Conservation (phyloP, 192 early-diverging fungal species). For the Coemansia sp. region DNA sequence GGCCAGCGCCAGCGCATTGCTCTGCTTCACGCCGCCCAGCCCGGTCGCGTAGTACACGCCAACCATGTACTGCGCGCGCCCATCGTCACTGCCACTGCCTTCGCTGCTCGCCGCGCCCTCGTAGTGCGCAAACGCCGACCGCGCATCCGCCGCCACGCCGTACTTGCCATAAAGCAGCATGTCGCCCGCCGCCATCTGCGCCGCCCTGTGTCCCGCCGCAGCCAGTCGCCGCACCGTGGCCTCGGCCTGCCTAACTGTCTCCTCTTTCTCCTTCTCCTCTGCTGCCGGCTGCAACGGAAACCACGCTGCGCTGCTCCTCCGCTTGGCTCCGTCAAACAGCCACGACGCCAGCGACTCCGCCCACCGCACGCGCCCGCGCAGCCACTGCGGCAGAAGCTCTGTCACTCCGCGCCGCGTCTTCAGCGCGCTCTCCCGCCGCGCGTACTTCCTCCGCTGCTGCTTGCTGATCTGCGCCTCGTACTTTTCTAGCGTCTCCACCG, state of each 20-base stretch:
- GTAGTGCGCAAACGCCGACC: constrained; percentile 67
- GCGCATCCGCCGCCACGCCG: constrained; percentile 57
- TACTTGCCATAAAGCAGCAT: constrained; percentile 73
- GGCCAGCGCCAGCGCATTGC: constrained; percentile 59
- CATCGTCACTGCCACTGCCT: constrained; percentile 63
- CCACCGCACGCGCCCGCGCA: constrained; percentile 7
- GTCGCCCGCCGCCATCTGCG: constrained; percentile 66
- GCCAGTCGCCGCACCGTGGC: constrained; percentile 16
- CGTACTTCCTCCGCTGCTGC: not conserved
- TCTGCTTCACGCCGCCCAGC: constrained; percentile 59
- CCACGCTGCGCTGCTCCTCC: not conserved
- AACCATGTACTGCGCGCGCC: constrained; percentile 84
- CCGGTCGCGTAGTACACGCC: constrained; percentile 92
- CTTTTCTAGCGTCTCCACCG: constrained; percentile 13
- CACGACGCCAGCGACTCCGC: not conserved
- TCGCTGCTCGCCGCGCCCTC: constrained; percentile 51
- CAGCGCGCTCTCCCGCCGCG: not conserved
- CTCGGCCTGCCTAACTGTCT: constrained; percentile 13
- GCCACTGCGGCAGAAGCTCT: constrained; percentile 8
- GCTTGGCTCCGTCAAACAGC: not conserved
- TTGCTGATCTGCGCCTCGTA: constrained; percentile 12
- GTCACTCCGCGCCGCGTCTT: constrained; percentile 14
- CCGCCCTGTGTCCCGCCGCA: constrained; percentile 51
- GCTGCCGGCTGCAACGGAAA: not conserved
- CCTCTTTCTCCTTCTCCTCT: not conserved